phyloP scores from a whole-genome alignment of 345 rosid species.

The Anacardium occidentale region DNA sequence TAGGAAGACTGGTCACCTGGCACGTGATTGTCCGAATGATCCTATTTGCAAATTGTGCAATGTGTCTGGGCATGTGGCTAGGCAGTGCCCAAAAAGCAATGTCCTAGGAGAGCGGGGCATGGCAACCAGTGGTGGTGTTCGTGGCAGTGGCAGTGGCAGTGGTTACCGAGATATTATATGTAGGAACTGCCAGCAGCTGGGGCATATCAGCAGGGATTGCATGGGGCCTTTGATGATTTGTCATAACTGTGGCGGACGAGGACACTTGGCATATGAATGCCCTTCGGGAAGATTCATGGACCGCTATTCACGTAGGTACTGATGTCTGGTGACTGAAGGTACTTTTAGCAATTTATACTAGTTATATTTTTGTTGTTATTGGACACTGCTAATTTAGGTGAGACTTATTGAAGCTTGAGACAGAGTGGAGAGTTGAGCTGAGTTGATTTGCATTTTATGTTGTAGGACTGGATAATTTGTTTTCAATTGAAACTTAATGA shows the following conservation, averaged over 20 bases:
- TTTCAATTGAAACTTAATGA: neutral
- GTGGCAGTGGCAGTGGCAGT: constrained; percentile 34
- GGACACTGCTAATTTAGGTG: constrained; percentile 12
- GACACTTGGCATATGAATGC: constrained; percentile 83
- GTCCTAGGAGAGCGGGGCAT: constrained; percentile 47
- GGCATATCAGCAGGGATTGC: constrained; percentile 82
- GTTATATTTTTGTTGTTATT: neutral
- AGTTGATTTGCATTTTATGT: constrained; percentile 16
- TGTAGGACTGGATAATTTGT: constrained; percentile 13
- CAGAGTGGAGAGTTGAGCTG: neutral
- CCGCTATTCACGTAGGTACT: constrained; percentile 76
- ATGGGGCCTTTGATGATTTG: constrained; percentile 76
- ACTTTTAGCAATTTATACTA: neutral
- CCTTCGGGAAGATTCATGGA: constrained; percentile 84
- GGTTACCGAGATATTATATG: constrained; percentile 64
- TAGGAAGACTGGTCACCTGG: constrained; percentile 86
- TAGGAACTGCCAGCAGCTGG: constrained; percentile 72
- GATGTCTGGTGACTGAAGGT: constrained; percentile 10
- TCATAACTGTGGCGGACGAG: constrained; percentile 93
- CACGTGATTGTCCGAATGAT: constrained; percentile 82
- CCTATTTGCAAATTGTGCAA: constrained; percentile 83
- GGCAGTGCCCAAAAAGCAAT: constrained; percentile 72
- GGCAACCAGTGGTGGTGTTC: constrained; percentile 15
- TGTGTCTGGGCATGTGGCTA: constrained; percentile 78
- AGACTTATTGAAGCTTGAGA: constrained; percentile 7